Percentiles rank a stretch among this genome's conserved stretches.
phyloP scores from a whole-genome alignment of 129 eudicot genomes.

The Pulicaria dysenterica region DNA sequence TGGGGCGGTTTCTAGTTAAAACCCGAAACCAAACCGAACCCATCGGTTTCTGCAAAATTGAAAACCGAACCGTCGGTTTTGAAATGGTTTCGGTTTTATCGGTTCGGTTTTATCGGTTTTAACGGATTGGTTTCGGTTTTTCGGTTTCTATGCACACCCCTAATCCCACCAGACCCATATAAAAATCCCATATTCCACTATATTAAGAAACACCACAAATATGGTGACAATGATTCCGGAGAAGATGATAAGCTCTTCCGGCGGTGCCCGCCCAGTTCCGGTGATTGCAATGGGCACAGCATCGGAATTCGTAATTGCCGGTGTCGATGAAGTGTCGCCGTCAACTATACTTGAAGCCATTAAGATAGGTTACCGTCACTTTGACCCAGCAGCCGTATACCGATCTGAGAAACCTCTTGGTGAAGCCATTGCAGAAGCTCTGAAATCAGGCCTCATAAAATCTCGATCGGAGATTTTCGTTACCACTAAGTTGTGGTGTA shows the following conservation, averaged over 20 bases:
- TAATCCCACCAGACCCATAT: too few relatives aligned
- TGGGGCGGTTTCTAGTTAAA: too few relatives aligned
- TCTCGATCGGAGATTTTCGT: conserved; percentile 33
- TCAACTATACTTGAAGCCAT: conserved; percentile 20
- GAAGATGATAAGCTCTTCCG: not conserved
- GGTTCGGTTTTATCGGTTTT: too few relatives aligned
- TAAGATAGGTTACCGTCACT: conserved; percentile 36
- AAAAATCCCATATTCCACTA: too few relatives aligned
- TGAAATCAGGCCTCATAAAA: conserved; percentile 21
- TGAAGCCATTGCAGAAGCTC: conserved; percentile 27
- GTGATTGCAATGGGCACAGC: conserved; percentile 23
- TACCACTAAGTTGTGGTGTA: conserved; percentile 47
- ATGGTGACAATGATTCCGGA: not conserved
- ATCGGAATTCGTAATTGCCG: not conserved
- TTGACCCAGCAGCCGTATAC: conserved; percentile 34
- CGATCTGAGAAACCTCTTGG: conserved; percentile 18
- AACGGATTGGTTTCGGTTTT: too few relatives aligned
- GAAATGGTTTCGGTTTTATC: too few relatives aligned
- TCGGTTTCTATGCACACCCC: too few relatives aligned
- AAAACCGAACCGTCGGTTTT: too few relatives aligned
- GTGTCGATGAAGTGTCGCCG: not conserved
- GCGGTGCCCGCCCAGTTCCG: not conserved
- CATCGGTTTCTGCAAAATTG: too few relatives aligned
- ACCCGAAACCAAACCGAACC: too few relatives aligned
- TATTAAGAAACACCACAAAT: too few relatives aligned